These are phyloP conservation scores for Volutella citrinella DNA, from an alignment of 2,329 filamentous ascomycete species.

Conservation along the genomic window DNA sequence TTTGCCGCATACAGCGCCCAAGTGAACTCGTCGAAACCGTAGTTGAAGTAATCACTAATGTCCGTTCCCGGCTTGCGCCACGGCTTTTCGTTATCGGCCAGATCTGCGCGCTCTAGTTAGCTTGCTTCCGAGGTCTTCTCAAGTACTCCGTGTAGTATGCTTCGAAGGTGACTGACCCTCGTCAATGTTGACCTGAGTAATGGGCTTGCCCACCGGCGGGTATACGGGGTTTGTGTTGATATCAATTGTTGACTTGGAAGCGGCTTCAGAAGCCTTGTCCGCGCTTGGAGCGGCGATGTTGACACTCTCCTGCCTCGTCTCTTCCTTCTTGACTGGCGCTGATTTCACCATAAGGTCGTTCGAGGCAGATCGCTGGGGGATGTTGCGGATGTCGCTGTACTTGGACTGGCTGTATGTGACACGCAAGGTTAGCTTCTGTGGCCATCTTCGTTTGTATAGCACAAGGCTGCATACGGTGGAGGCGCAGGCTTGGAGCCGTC, in stretches of 20 bases:
- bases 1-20: constrained; percentile 94
- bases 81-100: constrained; percentile 81
- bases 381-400: constrained; percentile 65
- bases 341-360: constrained; percentile 49
- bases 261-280: constrained; percentile 58
- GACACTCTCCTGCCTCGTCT: constrained; percentile 27
- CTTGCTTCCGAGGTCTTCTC: too few species aligned
- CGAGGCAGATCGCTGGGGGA: constrained; percentile 56
- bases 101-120: too few species aligned
- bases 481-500: constrained; percentile 60
- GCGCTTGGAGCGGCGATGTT: constrained; percentile 42
- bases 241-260: constrained; percentile 80
- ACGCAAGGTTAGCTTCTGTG: constrained; percentile 7
- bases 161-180: constrained; percentile 50
- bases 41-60: constrained; percentile 97
- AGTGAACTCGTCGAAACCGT: constrained; percentile 97
- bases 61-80: constrained; percentile 95
- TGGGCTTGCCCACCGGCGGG: constrained; percentile 74
- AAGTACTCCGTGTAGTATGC: too few species aligned
- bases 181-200: constrained; percentile 73
- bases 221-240: constrained; percentile 80
- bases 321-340: constrained; percentile 45
- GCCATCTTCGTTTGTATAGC: constrained; percentile 8
- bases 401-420: constrained; percentile 48
- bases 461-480: constrained; percentile 46